Conservation (phyloP, 139 green algal genomes). For the Ettlia oleoabundans region DNA sequence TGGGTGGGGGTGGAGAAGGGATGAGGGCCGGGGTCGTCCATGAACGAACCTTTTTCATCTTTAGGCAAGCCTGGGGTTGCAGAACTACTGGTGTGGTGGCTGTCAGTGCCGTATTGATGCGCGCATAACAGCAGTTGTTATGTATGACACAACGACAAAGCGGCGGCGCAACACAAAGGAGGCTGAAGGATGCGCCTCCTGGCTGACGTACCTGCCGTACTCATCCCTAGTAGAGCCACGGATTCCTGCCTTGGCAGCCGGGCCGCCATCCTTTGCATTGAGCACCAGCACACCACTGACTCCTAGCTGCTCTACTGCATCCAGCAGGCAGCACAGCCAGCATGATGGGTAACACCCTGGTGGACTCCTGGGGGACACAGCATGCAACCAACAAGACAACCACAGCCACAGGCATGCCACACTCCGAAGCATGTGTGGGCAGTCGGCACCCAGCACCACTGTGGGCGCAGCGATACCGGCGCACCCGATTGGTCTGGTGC, state of each 20-base stretch:
- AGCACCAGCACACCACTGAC: constrained; percentile 87
- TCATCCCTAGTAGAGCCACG: constrained; percentile 78
- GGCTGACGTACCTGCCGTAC: constrained; percentile 40
- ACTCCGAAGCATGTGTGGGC: neutral
- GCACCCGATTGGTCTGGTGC: constrained; percentile 76
- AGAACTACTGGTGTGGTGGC: too few relatives aligned
- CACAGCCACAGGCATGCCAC: neutral
- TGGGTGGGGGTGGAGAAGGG: neutral
- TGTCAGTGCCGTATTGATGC: too few relatives aligned
- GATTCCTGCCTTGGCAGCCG: constrained; percentile 80
- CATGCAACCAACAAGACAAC: neutral
- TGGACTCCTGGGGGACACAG: too few relatives aligned
- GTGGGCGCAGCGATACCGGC: neutral
- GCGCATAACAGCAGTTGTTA: too few relatives aligned
- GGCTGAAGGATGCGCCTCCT: neutral
- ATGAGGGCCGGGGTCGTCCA: too few relatives aligned
- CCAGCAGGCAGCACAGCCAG: too few relatives aligned
- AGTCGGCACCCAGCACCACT: neutral
- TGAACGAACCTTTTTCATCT: too few relatives aligned
- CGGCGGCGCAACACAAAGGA: neutral
- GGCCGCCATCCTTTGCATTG: constrained; percentile 68
- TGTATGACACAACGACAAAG: neutral
- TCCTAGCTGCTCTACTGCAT: constrained; percentile 57
- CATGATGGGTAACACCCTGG: too few relatives aligned
- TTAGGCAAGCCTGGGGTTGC: too few relatives aligned